Base-by-base conservation (phyloP, 176 grass and related monocot genomes). In the Pontederia paniculata region DNA sequence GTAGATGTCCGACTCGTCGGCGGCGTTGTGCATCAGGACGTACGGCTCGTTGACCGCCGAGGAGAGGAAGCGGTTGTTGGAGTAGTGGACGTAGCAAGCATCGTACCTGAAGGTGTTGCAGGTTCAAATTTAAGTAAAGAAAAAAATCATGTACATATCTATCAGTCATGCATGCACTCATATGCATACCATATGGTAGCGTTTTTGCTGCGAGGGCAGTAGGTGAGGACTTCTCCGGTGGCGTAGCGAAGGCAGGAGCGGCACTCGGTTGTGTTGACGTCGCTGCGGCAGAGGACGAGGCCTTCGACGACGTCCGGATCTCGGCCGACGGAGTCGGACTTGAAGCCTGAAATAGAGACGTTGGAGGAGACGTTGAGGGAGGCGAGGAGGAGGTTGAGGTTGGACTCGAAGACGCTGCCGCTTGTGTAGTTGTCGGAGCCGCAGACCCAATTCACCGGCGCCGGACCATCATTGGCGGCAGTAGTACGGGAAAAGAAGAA, bases 261-360 rank as follows among this genome's bases (percentile, higher is more conserved):
- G 48, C 87, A 91, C 21, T 61, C 50, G 28, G 37, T 22, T 8
- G 23, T 0, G 54, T 54, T 74, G 18, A 66, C 0, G 17, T 93
- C 82, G 5, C 78, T 82, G 48, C 82, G 75, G 69, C 88, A 93
- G 54, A 86, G 72, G 0, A 60, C 19, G 21, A 90, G 61, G 48
- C 70, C 81, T 17, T 62, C 78, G 5, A 82, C 63, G 50, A 58
- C 10, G 64, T 70, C 45, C 0, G 68, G 23, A 8, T 21, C n/a
- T 3, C 9, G 0, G 44, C 62, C 67, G n/a, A n/a, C n/a, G n/a
- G n/a, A n/a, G n/a, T n/a, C n/a, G n/a, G n/a, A n/a, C n/a, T n/a
- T n/a, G n/a, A 74, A 91, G 44, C 70, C 75, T 0, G 44, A 0
- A 23, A 8, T 0, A 21, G 50, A 44, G 37, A 71, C 67, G 48